Evolutionary conservation across 2,329 filamentous ascomycete genomes (phyloP).

Genomic region (Talaromyces pinophilus): DNA sequence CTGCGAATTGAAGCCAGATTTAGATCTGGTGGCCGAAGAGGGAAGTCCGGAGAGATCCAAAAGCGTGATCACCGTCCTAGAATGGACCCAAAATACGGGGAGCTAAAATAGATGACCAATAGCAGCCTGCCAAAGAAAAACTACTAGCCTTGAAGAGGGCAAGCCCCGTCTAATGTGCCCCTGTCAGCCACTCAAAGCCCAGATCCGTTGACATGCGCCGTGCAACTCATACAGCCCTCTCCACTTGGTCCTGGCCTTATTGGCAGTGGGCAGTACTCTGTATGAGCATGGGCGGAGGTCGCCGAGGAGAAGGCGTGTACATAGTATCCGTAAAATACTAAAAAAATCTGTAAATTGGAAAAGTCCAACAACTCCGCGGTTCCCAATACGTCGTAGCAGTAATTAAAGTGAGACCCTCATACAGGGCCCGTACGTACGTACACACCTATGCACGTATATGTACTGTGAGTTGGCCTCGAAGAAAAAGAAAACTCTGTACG

Average conservation of each 20-base stretch:
- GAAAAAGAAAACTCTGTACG: neutral
- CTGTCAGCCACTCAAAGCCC: slow-evolving; percentile 15
- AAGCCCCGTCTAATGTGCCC: neutral
- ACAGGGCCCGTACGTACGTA: neutral
- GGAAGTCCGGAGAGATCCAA: slow-evolving; percentile 18
- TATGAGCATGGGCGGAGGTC: slow-evolving; percentile 8
- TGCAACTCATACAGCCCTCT: neutral
- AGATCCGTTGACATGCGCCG: slow-evolving; percentile 12
- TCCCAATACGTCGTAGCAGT: slow-evolving; percentile 12
- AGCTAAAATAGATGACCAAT: neutral
- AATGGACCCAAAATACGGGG: slow-evolving; percentile 1
- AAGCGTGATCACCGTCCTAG: neutral
- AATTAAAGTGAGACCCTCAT: slow-evolving; percentile 5
- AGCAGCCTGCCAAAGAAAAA: neutral
- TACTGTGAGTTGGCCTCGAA: neutral
- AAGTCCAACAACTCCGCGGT: slow-evolving; percentile 13
- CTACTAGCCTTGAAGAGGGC: neutral
- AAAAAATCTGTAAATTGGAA: neutral
- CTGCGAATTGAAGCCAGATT: neutral
- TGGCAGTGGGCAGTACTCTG: too few relatives aligned
- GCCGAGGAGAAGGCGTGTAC: slow-evolving; percentile 17
- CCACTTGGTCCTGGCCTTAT: neutral
- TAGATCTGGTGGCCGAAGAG: slow-evolving; percentile 9
- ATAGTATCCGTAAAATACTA: neutral
- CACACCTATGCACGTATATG: neutral